These are phyloP conservation scores for Didymella glomerata DNA, from an alignment of 2,329 filamentous ascomycete species.

Conservation along the genomic window DNA sequence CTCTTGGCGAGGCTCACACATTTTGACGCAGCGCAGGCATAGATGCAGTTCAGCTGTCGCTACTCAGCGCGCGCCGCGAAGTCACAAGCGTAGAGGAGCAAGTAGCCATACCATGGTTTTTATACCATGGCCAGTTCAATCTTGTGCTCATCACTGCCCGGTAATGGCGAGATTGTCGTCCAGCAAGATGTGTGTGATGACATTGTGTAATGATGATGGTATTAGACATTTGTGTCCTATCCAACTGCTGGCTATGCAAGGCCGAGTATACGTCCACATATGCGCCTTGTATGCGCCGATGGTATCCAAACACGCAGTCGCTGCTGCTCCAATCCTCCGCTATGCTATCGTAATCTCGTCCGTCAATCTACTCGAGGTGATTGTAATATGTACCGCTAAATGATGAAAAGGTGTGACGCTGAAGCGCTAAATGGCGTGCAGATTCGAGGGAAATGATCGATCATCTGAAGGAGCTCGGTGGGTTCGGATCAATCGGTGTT, in stretches of 20 bases:
- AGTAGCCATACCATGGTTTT: too few species aligned
- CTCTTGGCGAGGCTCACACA: too few species aligned
- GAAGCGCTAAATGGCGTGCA: slow-evolving; percentile 5
- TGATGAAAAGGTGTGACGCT: slow-evolving; percentile 1
- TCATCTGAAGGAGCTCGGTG: slow-evolving; percentile 23
- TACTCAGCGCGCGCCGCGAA: too few species aligned
- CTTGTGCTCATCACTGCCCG: too few species aligned
- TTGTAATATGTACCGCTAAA: slow-evolving; percentile 12
- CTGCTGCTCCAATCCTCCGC: slow-evolving; percentile 1
- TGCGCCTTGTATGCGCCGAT: background rate
- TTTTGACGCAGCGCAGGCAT: too few species aligned
- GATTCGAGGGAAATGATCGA: background rate
- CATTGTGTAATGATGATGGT: background rate
- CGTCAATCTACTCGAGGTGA: slow-evolving; percentile 6
- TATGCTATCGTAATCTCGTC: slow-evolving; percentile 16
- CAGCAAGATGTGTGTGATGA: background rate
- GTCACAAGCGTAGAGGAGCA: too few species aligned
- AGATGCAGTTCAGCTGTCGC: too few species aligned
- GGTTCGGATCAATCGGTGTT: slow-evolving; percentile 31
- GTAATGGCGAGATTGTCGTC: too few species aligned
- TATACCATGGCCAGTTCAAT: too few species aligned
- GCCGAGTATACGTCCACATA: background rate
- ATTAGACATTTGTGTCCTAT: background rate
- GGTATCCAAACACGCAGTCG: background rate
- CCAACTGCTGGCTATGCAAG: slow-evolving; percentile 7